A percentile compares a stretch with the other conserved stretches of the same genome.
Evolutionary conservation across 2,329 filamentous ascomycete genomes (phyloP).

Genomic region (Fusarium neocosmosporiellum): DNA sequence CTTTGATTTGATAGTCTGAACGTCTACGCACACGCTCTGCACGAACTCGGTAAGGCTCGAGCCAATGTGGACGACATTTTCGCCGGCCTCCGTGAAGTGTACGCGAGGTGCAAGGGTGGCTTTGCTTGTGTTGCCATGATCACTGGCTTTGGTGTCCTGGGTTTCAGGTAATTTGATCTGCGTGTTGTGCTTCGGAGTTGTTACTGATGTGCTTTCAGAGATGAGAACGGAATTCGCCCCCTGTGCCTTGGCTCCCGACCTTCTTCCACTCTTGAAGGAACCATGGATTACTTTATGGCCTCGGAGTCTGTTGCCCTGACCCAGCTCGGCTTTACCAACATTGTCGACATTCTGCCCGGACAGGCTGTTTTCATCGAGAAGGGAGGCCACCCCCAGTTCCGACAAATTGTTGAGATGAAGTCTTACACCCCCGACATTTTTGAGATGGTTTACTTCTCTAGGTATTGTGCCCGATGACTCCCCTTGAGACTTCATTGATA

Average conservation of each 20-base stretch:
- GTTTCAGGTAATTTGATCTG: constrained; percentile 67
- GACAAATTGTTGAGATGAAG: constrained; percentile 75
- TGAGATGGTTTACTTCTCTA: constrained; percentile 77
- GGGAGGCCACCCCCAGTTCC: constrained; percentile 77
- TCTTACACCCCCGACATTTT: constrained; percentile 77
- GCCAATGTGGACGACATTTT: constrained; percentile 84
- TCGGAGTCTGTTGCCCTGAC: constrained; percentile 87
- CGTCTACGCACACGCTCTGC: constrained; percentile 84
- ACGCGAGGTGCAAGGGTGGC: constrained; percentile 76
- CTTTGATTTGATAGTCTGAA: constrained; percentile 71
- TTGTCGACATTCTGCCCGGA: constrained; percentile 82
- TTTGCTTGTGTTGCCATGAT: constrained; percentile 87
- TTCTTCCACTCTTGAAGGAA: constrained; percentile 69
- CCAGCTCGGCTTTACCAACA: constrained; percentile 82
- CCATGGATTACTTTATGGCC: constrained; percentile 88
- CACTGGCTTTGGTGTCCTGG: constrained; percentile 81
- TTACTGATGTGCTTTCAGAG: constrained; percentile 52
- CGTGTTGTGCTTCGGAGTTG: constrained; percentile 67
- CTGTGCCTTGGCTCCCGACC: constrained; percentile 81
- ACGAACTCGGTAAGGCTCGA: constrained; percentile 82
- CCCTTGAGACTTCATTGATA: no score
- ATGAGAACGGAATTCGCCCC: constrained; percentile 78
- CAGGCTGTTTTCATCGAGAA: constrained; percentile 89
- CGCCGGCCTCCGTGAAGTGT: constrained; percentile 76
- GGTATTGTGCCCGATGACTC: no score